Evolutionary conservation across 2,329 filamentous ascomycete species (phyloP).

Genomic region (Coleophoma crateriformis): DNA sequence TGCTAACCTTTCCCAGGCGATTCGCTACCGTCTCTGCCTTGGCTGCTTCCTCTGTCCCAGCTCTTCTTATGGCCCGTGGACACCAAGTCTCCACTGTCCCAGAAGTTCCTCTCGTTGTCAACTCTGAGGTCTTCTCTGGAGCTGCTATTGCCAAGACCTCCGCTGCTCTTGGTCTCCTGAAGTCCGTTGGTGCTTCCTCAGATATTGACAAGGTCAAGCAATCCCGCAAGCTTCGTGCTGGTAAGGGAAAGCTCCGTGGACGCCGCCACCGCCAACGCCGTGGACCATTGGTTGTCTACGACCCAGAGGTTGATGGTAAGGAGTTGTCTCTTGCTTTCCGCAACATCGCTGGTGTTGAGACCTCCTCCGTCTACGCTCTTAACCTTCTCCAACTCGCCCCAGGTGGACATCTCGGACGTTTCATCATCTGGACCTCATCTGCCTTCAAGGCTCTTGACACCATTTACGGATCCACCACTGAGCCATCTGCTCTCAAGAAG

Average conservation of each 20-base stretch:
- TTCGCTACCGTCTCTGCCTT: constrained; percentile 97
- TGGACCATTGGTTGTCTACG: constrained; percentile 96
- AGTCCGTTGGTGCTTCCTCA: constrained; percentile 81
- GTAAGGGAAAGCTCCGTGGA: constrained; percentile 98
- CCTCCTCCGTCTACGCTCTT: constrained; percentile 83
- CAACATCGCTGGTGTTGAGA: constrained; percentile 99
- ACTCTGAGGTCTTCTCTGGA: constrained; percentile 81
- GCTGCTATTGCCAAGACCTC: constrained; percentile 83
- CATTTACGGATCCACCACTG: constrained; percentile 92
- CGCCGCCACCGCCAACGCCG: constrained; percentile 97
- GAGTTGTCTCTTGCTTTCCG: constrained; percentile 92
- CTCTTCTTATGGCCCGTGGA: constrained; percentile 93
- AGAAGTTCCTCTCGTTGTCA: constrained; percentile 95
- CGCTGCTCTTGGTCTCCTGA: constrained; percentile 79
- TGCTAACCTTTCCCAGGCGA: constrained; percentile 51
- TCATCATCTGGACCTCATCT: constrained; percentile 97
- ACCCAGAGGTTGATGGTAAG: constrained; percentile 91
- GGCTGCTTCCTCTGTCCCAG: constrained; percentile 90
- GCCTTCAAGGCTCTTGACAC: constrained; percentile 95
- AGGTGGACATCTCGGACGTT: constrained; percentile 97
- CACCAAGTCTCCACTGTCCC: constrained; percentile 90
- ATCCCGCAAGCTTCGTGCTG: constrained; percentile 94
- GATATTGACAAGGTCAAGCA: constrained; percentile 95
- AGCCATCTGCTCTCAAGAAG: constrained; percentile 91
- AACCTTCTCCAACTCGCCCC: constrained; percentile 99